A percentile compares a stretch with the other conserved stretches of the same genome.
phyloP scores from a whole-genome alignment of 768 basidiomycete genomes.

The Candolleomyces efflorescens region DNA sequence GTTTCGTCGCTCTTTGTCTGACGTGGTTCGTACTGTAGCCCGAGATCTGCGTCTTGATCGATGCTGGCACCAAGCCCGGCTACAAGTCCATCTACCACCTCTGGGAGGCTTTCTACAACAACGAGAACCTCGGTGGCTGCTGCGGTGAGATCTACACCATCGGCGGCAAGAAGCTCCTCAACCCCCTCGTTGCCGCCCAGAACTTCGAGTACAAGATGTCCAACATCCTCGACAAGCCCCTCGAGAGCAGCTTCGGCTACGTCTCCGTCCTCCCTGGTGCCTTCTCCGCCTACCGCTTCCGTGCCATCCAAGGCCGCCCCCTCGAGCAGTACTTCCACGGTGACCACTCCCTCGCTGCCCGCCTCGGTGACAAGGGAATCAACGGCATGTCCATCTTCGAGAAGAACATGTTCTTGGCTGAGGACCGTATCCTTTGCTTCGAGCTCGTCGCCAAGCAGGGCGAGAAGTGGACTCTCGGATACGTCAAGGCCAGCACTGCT shows the following conservation, averaged over 20 bases:
- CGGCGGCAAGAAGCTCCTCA: slow-evolving; percentile 85
- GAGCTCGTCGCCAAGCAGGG: slow-evolving; percentile 90
- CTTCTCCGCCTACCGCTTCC: slow-evolving; percentile 94
- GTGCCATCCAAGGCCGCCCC: slow-evolving; percentile 87
- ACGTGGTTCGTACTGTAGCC: slow-evolving; percentile 42
- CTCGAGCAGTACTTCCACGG: slow-evolving; percentile 85
- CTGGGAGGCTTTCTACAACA: slow-evolving; percentile 89
- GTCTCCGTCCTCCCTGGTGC: slow-evolving; percentile 95
- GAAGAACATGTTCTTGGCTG: slow-evolving; percentile 80
- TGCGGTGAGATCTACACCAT: slow-evolving; percentile 96
- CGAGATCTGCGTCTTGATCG: slow-evolving; percentile 86
- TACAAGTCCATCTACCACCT: slow-evolving; percentile 94
- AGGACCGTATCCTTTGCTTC: slow-evolving; percentile 97
- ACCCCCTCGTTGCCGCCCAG: slow-evolving; percentile 93
- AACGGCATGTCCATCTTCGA: slow-evolving; percentile 98
- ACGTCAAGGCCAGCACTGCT: slow-evolving; percentile 92
- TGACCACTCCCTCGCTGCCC: slow-evolving; percentile 86
- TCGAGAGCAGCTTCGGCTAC: slow-evolving; percentile 95
- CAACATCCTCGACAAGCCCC: slow-evolving; percentile 93
- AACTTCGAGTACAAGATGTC: slow-evolving; percentile 99
- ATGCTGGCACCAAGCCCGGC: slow-evolving; percentile 95
- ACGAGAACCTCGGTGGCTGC: slow-evolving; percentile 77
- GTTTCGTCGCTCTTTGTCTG: neutral
- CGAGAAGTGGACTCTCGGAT: slow-evolving; percentile 84
- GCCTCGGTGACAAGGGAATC: slow-evolving; percentile 90